phyloP scores from a whole-genome alignment of 306 rosid genomes.

The Trifolium subterraneum region DNA sequence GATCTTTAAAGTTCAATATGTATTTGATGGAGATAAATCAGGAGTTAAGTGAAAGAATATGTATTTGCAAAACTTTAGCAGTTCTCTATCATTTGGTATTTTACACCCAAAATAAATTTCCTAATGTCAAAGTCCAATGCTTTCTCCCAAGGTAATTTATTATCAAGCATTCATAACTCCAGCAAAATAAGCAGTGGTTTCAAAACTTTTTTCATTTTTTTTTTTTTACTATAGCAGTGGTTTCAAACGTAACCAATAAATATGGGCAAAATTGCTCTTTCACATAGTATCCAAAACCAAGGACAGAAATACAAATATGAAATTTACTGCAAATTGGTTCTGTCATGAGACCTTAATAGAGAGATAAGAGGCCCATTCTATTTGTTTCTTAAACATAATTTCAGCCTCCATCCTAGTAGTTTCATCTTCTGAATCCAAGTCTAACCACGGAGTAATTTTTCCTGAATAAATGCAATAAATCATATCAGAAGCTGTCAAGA shows the following conservation, averaged over 20 bases:
- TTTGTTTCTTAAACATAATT: conserved; percentile 67
- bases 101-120: too few species aligned
- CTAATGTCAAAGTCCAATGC: too few species aligned
- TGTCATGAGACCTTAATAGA: conserved; percentile 63
- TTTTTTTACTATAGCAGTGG: too few species aligned
- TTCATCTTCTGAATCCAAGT: conserved; percentile 54
- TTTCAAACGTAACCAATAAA: conserved; percentile 14
- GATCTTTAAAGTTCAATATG: conserved; percentile 25
- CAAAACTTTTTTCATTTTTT: too few species aligned
- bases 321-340: conserved; percentile 13
- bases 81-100: not conserved
- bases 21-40: not conserved
- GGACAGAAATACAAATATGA: not conserved
- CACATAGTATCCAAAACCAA: conserved; percentile 7
- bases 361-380: conserved; percentile 86
- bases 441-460: conserved; percentile 58
- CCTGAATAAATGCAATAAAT: conserved; percentile 44
- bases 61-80: conserved; percentile 1
- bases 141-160: too few species aligned
- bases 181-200: conserved; percentile 8
- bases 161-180: conserved; percentile 12
- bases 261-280: conserved; percentile 1
- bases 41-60: conserved; percentile 1
- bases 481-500: conserved; percentile 17
- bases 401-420: conserved; percentile 59